These are phyloP conservation scores for Omphalotus guepiniiformis DNA, from an alignment of 768 basidiomycete genomes.

Conservation along the genomic window DNA sequence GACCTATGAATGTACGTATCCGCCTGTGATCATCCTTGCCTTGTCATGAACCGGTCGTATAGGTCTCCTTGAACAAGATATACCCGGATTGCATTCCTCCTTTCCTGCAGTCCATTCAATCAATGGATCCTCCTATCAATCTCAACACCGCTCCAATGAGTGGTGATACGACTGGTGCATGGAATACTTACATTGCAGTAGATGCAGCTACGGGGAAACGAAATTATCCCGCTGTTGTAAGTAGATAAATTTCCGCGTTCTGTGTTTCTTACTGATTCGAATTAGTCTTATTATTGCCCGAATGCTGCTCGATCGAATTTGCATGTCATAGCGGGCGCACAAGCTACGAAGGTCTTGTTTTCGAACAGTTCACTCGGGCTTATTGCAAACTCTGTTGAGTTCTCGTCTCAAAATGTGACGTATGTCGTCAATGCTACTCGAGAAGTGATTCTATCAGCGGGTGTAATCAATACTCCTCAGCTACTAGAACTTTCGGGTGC, in stretches of 20 bases:
- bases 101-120: too few species aligned
- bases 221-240: not conserved
- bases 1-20: too few species aligned
- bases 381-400: not conserved
- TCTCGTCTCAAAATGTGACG: not conserved
- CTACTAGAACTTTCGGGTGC: not conserved
- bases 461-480: not conserved
- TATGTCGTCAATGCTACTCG: not conserved
- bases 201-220: not conserved
- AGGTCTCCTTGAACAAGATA: too few species aligned
- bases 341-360: not conserved
- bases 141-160: not conserved
- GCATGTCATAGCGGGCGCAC: not conserved
- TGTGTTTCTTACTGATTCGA: too few species aligned
- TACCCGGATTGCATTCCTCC: too few species aligned
- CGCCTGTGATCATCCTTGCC: too few species aligned
- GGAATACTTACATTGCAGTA: not conserved
- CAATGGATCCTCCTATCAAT: not conserved
- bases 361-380: not conserved
- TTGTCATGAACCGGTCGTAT: too few species aligned
- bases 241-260: too few species aligned
- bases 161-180: not conserved
- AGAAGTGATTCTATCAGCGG: not conserved
- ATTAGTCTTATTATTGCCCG: not conserved
- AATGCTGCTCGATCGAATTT: not conserved